Evolutionary conservation across 805 yeast genomes (phyloP), one percentile per base, ranked within the genome.

Genomic region (Kazachstania martiniae): DNA sequence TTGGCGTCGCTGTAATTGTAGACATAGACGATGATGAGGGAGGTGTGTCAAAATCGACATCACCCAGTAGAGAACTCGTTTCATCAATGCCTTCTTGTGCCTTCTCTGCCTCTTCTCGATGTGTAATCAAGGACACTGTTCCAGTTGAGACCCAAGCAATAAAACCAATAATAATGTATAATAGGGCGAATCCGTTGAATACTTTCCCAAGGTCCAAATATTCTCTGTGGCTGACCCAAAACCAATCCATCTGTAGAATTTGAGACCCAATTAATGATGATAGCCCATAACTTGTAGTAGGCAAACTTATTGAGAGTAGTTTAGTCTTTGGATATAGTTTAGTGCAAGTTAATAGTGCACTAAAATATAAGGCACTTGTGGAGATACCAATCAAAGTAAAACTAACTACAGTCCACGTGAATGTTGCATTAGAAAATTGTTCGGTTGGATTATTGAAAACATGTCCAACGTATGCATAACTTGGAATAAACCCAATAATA

Each of bases 261-360:
- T 76, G 86, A 0, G 94, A 69, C 3, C 82, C 79, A 29, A 87
- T 56, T 34, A 91, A 61, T 2, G 94, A 72, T 4, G 94, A 79
- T 19, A 85, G 48, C 1, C 97, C 98, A 54, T 80, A 87, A 40
- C 79, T 79, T 1, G 94, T 72, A 2, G 89, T 87, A 0, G 98
- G 98, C 28, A 81, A 68, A 33, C 93, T 79, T 27, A 89, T 84
- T 21, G 94, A 81, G 34, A 89, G 56, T 2, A 94, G 79, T 37
- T 84, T 82, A 29, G 67, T 65, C 25, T 72, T 62, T 0, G 94
- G 93, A 48, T 74, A 82, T n/a, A 86, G 70, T 46, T 81, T 76
- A 2, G 95, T 93, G 59, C 95, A 84, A 2, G 93, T 80, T 19
- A 81, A 56, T 39, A 81, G 58, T 28, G 83, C 71, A 39, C 80